Conservation (phyloP, 148 eudicot species). For the Persicaria maculosa region DNA sequence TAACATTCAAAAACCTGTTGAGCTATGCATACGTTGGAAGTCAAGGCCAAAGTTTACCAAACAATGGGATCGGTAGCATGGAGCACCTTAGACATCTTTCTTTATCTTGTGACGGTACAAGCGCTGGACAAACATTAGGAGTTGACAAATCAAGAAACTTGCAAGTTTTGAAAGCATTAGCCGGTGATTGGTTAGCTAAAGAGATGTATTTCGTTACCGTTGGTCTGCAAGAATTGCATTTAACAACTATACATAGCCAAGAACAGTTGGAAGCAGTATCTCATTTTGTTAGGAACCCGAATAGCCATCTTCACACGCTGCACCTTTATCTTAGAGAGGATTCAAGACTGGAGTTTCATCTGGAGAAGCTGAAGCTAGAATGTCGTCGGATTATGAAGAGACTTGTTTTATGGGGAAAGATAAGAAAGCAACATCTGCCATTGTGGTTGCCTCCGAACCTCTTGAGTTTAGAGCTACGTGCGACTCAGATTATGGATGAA, state of each 20-base stretch:
- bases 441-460: background rate
- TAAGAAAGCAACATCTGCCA: background rate
- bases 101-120: background rate
- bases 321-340: background rate
- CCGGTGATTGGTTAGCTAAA: conserved; percentile 1
- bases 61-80: conserved; percentile 4
- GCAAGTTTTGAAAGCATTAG: conserved; percentile 2
- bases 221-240: background rate
- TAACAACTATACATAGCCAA: conserved; percentile 2
- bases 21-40: background rate
- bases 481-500: background rate
- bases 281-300: background rate
- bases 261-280: background rate
- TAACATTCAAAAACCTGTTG: background rate
- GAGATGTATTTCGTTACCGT: background rate
- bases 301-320: background rate
- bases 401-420: conserved; percentile 6
- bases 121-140: background rate
- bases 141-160: background rate
- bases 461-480: conserved; percentile 2
- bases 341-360: background rate
- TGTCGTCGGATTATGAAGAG: background rate
- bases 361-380: background rate
- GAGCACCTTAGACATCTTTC: conserved; percentile 8
- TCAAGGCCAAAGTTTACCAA: conserved; percentile 6